Evolutionary conservation across 352 stramenopile genomes (phyloP).

Genomic region (Thalassiosira mediterranea): DNA sequence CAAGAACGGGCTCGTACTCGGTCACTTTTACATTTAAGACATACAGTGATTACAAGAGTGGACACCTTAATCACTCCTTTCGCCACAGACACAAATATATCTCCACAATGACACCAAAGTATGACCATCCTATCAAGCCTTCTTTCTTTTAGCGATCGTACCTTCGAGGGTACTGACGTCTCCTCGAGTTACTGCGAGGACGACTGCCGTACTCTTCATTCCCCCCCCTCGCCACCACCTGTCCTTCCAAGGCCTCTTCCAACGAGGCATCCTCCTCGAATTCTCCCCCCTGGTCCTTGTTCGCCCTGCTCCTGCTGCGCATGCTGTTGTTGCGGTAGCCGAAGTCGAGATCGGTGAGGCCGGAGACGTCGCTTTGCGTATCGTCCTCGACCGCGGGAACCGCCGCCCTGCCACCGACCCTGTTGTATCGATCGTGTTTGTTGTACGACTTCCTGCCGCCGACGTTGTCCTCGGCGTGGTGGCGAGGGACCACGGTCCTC

Average conservation of each 20-base stretch:
- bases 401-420: conserved; percentile 13
- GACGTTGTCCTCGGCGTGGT: conserved; percentile 10
- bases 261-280: conserved; percentile 42
- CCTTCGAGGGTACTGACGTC: too few species aligned
- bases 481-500: conserved; percentile 8
- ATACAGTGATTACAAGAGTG: too few species aligned
- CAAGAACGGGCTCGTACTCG: too few species aligned
- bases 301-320: conserved; percentile 19
- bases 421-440: conserved; percentile 20
- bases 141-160: too few species aligned
- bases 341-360: conserved; percentile 42
- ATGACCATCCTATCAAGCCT: too few species aligned
- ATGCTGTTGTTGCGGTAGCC: conserved; percentile 26
- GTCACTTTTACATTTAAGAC: too few species aligned
- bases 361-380: conserved; percentile 49
- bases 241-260: conserved; percentile 55
- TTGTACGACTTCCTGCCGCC: conserved; percentile 19
- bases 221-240: too few species aligned
- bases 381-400: conserved; percentile 46
- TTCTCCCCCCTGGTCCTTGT: conserved; percentile 32
- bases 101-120: too few species aligned
- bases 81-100: too few species aligned
- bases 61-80: too few species aligned
- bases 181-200: too few species aligned
- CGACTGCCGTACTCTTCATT: too few species aligned